These are phyloP conservation scores for Podila verticillata DNA, from an alignment of 192 early-diverging fungal genomes.

Conservation along the genomic window DNA sequence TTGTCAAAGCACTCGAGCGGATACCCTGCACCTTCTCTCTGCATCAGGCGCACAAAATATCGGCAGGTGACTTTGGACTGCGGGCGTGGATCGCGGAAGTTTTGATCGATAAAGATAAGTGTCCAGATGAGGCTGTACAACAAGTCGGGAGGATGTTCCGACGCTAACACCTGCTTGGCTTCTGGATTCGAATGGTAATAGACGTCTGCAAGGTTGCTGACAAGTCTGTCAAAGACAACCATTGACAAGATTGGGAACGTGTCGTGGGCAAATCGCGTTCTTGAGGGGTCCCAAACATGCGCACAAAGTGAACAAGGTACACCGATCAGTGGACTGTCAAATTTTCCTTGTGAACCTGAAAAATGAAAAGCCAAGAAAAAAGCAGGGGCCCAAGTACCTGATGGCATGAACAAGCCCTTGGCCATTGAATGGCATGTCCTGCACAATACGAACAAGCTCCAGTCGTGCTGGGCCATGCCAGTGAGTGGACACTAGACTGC, in stretches of 20 bases:
- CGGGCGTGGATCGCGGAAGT: conserved; percentile 33
- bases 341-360: background rate
- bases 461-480: conserved; percentile 35
- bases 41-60: conserved; percentile 37
- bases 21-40: conserved; percentile 41
- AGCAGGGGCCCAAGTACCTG: conserved; percentile 20
- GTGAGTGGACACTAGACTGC: conserved; percentile 35
- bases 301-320: background rate
- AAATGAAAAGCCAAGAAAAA: too few relatives aligned
- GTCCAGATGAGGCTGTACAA: conserved; percentile 48
- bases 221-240: conserved; percentile 34
- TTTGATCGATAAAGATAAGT: conserved; percentile 48
- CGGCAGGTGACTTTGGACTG: conserved; percentile 39
- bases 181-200: conserved; percentile 50
- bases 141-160: conserved; percentile 22
- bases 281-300: conserved; percentile 1
- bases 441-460: conserved; percentile 17
- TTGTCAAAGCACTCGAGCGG: conserved; percentile 40
- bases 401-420: conserved; percentile 41
- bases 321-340: background rate
- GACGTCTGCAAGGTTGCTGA: conserved; percentile 41
- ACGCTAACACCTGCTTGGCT: conserved; percentile 31
- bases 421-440: conserved; percentile 41
- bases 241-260: conserved; percentile 38
- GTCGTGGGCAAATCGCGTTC: conserved; percentile 38